Evolutionary conservation across 768 basidiomycete species (phyloP).

Genomic region (Tubosaeta sp.): DNA sequence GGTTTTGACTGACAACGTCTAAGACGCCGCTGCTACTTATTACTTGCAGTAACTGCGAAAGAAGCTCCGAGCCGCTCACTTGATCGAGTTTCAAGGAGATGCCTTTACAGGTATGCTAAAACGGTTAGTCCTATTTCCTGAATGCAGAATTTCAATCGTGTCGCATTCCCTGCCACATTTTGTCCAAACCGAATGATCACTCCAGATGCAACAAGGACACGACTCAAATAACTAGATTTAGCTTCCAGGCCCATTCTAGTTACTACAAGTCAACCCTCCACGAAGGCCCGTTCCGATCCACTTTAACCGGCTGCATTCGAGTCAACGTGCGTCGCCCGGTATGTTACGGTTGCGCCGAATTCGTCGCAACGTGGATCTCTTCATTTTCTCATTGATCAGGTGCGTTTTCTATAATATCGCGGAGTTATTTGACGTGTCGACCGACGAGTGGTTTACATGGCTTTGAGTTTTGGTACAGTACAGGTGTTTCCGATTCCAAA

Average conservation of each 20-base stretch:
- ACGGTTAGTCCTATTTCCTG: background rate
- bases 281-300: background rate
- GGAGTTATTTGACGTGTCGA: too few relatives aligned
- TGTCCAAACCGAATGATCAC: background rate
- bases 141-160: background rate
- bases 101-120: background rate
- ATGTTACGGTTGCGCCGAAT: background rate
- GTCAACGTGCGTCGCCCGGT: background rate
- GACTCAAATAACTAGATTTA: background rate
- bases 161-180: background rate
- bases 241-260: background rate
- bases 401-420: background rate
- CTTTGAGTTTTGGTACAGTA: too few relatives aligned
- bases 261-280: background rate
- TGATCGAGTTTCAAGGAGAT: background rate
- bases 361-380: background rate
- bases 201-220: background rate
- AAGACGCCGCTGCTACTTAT: too few relatives aligned
- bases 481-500: too few relatives aligned
- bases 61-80: background rate
- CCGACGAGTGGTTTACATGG: too few relatives aligned
- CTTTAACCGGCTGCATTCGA: slow-evolving; percentile 1
- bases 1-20: background rate
- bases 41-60: too few relatives aligned
- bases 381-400: background rate